Percentiles rank a stretch among this genome's conserved stretches.
Conservation (phyloP, 1,284 basidiomycete species). For the Ganoderma sinense region DNA sequence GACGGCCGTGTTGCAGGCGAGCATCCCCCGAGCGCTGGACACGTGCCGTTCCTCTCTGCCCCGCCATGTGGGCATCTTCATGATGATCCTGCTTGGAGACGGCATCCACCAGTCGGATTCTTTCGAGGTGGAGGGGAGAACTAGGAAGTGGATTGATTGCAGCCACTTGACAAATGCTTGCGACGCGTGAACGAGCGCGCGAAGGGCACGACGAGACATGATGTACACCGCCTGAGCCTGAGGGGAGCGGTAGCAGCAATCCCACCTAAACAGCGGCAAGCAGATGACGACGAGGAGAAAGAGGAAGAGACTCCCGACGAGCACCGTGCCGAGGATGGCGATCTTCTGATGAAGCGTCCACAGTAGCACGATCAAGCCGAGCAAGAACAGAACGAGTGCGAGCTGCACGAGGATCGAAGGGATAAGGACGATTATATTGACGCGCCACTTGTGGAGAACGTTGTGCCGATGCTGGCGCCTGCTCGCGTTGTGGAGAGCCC, state of each 20-base stretch:
- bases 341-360: conserved; percentile 17
- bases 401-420: conserved; percentile 22
- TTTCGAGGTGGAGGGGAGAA: not conserved
- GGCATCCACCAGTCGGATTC: not conserved
- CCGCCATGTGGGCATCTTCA: conserved; percentile 6
- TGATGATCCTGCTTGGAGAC: not conserved
- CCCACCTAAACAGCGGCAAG: conserved; percentile 3
- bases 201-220: conserved; percentile 1
- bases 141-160: not conserved
- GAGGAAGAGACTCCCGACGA: conserved; percentile 14
- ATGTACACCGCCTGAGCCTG: conserved; percentile 18
- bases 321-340: conserved; percentile 6
- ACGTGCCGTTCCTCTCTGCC: not conserved
- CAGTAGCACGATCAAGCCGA: conserved; percentile 17
- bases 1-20: conserved; percentile 1
- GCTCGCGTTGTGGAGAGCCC: conserved; percentile 7
- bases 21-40: not conserved
- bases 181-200: not conserved
- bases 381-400: conserved; percentile 24
- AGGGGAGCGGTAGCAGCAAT: conserved; percentile 14
- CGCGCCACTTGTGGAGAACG: conserved; percentile 16
- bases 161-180: not conserved
- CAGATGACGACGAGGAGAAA: not conserved
- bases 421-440: conserved; percentile 16
- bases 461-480: conserved; percentile 13